Percentiles rank a stretch among this genome's conserved stretches.
phyloP scores from a whole-genome alignment of 2,329 filamentous ascomycete species.

The Pseudogymnoascus sp. region DNA sequence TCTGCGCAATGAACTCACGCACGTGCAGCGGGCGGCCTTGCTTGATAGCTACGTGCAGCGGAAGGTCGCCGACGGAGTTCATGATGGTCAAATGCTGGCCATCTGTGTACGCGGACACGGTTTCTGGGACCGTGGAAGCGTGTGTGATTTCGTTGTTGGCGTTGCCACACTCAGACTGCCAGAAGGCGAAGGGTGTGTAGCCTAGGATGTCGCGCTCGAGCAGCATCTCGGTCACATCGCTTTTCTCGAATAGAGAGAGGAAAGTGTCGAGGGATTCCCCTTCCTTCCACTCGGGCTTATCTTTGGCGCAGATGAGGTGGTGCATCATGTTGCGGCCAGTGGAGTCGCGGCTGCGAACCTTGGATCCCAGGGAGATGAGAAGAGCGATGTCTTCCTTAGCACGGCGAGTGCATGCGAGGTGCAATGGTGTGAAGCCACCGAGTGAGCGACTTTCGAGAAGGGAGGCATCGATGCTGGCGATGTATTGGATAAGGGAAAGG shows the following conservation, averaged over 20 bases:
- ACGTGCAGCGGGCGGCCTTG: conserved; percentile 29
- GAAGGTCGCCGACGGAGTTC: conserved; percentile 58
- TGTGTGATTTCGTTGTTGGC: conserved; percentile 11
- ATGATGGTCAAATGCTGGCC: conserved; percentile 50
- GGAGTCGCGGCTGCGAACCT: conserved; percentile 57
- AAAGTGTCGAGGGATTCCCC: conserved; percentile 35
- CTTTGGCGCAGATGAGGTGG: conserved; percentile 34
- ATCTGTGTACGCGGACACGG: conserved; percentile 49
- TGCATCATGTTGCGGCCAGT: conserved; percentile 63
- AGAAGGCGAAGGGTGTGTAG: conserved; percentile 56
- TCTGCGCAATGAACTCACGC: background rate
- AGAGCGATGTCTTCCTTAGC: conserved; percentile 48
- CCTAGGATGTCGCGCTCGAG: conserved; percentile 47
- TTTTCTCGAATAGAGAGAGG: conserved; percentile 50
- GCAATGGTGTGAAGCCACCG: conserved; percentile 57
- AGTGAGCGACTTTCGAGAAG: conserved; percentile 55
- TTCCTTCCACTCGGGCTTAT: conserved; percentile 1
- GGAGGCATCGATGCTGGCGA: conserved; percentile 54
- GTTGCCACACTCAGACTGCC: conserved; percentile 45
- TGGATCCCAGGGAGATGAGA: conserved; percentile 60
- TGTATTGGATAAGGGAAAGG: conserved; percentile 53
- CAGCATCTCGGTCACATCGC: conserved; percentile 50
- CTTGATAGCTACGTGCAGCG: conserved; percentile 51
- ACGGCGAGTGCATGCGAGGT: conserved; percentile 54
- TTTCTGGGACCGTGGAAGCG: conserved; percentile 37